Conservation (phyloP, 176 grass and related monocot species). For the Themeda triandra region DNA sequence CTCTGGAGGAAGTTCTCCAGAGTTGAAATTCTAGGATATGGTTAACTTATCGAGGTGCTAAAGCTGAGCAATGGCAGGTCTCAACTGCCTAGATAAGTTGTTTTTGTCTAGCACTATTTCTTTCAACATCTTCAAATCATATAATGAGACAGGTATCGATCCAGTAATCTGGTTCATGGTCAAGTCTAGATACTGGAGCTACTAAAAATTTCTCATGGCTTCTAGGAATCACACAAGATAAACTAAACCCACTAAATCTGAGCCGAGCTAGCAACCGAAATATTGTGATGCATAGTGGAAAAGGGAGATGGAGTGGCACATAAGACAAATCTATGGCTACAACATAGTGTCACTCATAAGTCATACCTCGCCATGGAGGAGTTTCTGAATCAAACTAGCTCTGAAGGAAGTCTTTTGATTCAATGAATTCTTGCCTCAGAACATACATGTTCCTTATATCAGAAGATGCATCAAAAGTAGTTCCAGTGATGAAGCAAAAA, state of each 20-base stretch:
- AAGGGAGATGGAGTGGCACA: conserved; percentile 28
- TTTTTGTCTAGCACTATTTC: conserved; percentile 60
- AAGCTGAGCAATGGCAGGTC: conserved; percentile 45
- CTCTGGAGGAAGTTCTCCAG: conserved; percentile 49
- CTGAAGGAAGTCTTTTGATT: conserved; percentile 31
- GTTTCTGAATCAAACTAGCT: conserved; percentile 57
- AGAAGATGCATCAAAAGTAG: conserved; percentile 17
- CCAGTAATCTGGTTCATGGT: conserved; percentile 59
- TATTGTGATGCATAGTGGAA: conserved; percentile 43
- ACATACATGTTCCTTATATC: conserved; percentile 46
- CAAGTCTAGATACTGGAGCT: conserved; percentile 64
- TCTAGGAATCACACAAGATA: conserved; percentile 47
- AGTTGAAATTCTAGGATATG: conserved; percentile 42
- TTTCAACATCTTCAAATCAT: conserved; percentile 46
- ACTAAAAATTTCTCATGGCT: conserved; percentile 37
- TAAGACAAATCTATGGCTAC: conserved; percentile 56
- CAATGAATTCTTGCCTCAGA: conserved; percentile 37
- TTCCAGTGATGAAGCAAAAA: conserved; percentile 25
- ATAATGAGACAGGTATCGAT: conserved; percentile 42
- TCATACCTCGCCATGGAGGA: conserved; percentile 63
- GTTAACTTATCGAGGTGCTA: background rate
- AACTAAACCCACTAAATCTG: conserved; percentile 41
- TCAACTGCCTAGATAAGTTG: conserved; percentile 20
- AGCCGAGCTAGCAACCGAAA: conserved; percentile 51
- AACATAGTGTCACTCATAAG: conserved; percentile 32